A percentile compares a stretch with the other conserved stretches of the same genome.
Conservation (phyloP, 2,329 filamentous ascomycete genomes). For the Penicillium hesseltinei region DNA sequence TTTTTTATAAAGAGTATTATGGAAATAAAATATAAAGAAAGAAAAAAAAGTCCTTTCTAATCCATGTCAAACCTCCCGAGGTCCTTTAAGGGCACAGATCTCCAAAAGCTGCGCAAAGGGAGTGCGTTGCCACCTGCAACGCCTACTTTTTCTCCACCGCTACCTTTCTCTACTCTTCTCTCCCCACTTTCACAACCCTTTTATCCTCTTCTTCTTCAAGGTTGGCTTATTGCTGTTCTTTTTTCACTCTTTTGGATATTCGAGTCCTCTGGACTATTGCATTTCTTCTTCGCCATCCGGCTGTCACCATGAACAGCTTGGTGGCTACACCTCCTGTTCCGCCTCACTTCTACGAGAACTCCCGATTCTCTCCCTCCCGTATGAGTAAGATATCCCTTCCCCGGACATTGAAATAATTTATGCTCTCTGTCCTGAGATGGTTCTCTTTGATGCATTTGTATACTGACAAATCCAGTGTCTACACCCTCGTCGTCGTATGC, state of each 20-base stretch:
- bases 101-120: slow-evolving; percentile 24
- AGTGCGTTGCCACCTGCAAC: slow-evolving; percentile 40
- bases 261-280: slow-evolving; percentile 2
- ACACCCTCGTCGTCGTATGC: slow-evolving; percentile 41
- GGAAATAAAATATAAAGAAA: not conserved
- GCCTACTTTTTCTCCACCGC: slow-evolving; percentile 32
- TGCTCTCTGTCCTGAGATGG: not conserved
- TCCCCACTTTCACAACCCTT: slow-evolving; percentile 19
- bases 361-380: slow-evolving; percentile 59
- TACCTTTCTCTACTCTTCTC: slow-evolving; percentile 31
- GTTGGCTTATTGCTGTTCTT: slow-evolving; percentile 10
- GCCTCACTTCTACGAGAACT: slow-evolving; percentile 62
- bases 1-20: not conserved
- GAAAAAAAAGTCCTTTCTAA: not conserved
- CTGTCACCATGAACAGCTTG: slow-evolving; percentile 60
- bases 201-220: slow-evolving; percentile 17
- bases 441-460: not conserved
- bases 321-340: slow-evolving; percentile 58
- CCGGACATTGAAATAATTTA: slow-evolving; percentile 6
- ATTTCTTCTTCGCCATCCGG: slow-evolving; percentile 26
- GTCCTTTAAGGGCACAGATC: slow-evolving; percentile 17
- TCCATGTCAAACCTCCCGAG: not conserved
- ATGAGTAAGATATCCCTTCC: slow-evolving; percentile 50
- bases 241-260: slow-evolving; percentile 6
- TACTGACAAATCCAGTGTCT: slow-evolving; percentile 34